Conservation (phyloP, 1,284 basidiomycete species). For the Afroboletus lepidellus region DNA sequence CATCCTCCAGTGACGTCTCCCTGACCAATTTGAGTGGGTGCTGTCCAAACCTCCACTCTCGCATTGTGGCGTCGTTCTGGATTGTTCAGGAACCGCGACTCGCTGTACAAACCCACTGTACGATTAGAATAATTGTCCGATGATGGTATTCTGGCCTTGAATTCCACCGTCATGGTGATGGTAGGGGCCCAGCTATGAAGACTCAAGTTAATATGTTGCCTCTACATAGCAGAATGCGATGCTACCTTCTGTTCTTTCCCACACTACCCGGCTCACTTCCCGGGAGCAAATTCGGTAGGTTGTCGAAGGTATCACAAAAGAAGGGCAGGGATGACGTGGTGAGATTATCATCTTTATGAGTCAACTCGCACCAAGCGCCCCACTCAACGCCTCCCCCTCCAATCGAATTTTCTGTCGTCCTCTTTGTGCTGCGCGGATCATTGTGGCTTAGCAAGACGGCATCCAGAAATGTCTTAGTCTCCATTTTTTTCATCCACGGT, state of each 20-base stretch:
- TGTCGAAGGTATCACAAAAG: conserved; percentile 51
- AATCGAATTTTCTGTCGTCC: conserved; percentile 38
- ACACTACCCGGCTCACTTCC: conserved; percentile 19
- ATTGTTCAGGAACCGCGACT: conserved; percentile 47
- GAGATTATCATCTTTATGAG: conserved; percentile 42
- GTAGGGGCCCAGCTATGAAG: conserved; percentile 59
- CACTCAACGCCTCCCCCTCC: conserved; percentile 53
- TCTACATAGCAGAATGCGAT: conserved; percentile 4
- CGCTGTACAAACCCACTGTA: conserved; percentile 54
- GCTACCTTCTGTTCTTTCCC: conserved; percentile 19
- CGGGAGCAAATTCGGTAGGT: conserved; percentile 46
- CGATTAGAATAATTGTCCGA: conserved; percentile 41
- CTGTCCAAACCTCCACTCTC: conserved; percentile 62
- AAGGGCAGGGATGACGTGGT: conserved; percentile 50
- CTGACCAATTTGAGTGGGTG: conserved; percentile 52
- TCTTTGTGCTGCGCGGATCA: conserved; percentile 31
- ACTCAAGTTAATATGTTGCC: conserved; percentile 21
- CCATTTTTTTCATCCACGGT: conserved; percentile 37
- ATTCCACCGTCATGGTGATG: conserved; percentile 55
- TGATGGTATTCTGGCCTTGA: conserved; percentile 54
- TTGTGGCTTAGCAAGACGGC: conserved; percentile 40
- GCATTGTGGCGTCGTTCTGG: conserved; percentile 55
- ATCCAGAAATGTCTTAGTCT: conserved; percentile 43
- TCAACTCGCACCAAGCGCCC: conserved; percentile 56
- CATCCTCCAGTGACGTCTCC: conserved; percentile 43